Percentiles rank a stretch among this genome's conserved stretches.
phyloP scores from a whole-genome alignment of 108 stramenopile species.

The Cyclostephanos invisitatus region DNA sequence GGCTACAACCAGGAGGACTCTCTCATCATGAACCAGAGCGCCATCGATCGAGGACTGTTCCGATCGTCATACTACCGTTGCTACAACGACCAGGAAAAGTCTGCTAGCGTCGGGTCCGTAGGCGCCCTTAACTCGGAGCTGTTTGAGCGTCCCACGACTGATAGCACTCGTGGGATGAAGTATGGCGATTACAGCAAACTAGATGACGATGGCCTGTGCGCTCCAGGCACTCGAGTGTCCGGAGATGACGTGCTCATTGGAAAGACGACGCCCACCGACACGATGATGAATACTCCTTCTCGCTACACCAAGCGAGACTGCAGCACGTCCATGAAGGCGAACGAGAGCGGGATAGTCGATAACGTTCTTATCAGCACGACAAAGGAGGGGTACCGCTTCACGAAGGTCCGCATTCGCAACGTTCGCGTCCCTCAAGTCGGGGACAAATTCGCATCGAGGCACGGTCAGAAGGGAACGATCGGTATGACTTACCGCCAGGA shows the following conservation, averaged over 20 bases:
- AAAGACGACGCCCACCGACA: constrained; percentile 91
- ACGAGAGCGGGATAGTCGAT: constrained; percentile 98
- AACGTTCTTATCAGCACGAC: constrained; percentile 88
- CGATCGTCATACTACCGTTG: constrained; percentile 95
- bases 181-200: constrained; percentile 97
- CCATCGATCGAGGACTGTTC: constrained; percentile 98
- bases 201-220: constrained; percentile 96
- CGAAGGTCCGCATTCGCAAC: constrained; percentile 93
- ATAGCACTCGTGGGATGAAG: constrained; percentile 86
- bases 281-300: constrained; percentile 70
- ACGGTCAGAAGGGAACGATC: constrained; percentile 99
- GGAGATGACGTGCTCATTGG: constrained; percentile 97
- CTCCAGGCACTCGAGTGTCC: constrained; percentile 94
- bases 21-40: constrained; percentile 97
- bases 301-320: constrained; percentile 94
- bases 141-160: constrained; percentile 89
- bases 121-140: constrained; percentile 84
- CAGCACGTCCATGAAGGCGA: constrained; percentile 95
- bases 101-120: constrained; percentile 72
- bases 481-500: constrained; percentile 99
- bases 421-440: constrained; percentile 96
- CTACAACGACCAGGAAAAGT: constrained; percentile 93
- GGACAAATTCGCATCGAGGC: constrained; percentile 95
- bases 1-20: constrained; percentile 99
- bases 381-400: constrained; percentile 95